Evolutionary conservation across 1,139 yeast genomes (phyloP), one percentile per base, ranked within the genome.

Genomic region (Sugiyamaella paludigena): DNA sequence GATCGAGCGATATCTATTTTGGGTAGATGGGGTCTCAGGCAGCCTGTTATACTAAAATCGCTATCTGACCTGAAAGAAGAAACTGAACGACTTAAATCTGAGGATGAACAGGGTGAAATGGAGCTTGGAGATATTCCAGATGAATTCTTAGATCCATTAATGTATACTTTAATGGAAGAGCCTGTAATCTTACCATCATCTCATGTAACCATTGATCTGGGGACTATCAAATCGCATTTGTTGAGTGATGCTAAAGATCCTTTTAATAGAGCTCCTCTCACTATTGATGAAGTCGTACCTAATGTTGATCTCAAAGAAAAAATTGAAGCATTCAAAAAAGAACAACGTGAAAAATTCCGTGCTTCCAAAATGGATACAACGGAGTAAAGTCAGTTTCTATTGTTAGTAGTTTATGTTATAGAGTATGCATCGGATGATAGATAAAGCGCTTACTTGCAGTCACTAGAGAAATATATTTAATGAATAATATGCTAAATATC

Each of bases 231-330:
- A 65, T 88, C 96, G 1, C 98, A 94, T 74, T 74, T 94, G 54
- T 77, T 94, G 65, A 87, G 92, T 71, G 98, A 92, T 70, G 80
- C 96, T 1, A 91, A 96, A 0, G 99, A 94, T 72, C 99, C 99
- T 10, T 94, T 94, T 70, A 94, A 92, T 68, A 81, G 99, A 69
- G 77, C 83, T 69, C 98, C 98, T 1, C 74, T 94, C 58, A 88
- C 81, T 61, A 69, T 92, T 45, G 98, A 91, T 57, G 96, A 94
- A 58, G 96, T 89, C 24, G 67, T 78, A 24, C 95, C 94, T 3
- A 59, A 88, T 67, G 73, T 71, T 1, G 94, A 83, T 53, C 73
- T 89, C 63, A 83, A 76, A 63, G 64, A 67, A 36, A 78, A 76
- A 62, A 91, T 91, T 48, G 72, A 70, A 45, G 79, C 73, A 34